Conservation (phyloP, 768 basidiomycete species). For the Lyophyllum atratum region DNA sequence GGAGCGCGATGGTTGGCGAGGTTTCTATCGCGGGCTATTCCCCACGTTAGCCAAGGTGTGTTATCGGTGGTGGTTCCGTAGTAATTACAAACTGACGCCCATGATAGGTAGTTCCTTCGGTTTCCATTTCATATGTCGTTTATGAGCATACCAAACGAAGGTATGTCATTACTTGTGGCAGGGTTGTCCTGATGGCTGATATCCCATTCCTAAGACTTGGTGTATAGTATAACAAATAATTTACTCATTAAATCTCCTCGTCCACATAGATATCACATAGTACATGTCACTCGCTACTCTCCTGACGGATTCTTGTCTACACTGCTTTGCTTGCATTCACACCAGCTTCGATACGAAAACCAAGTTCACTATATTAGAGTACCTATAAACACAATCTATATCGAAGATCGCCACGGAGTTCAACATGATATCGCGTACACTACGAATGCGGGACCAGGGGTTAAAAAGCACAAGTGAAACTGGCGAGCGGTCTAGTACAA, state of each 20-base stretch:
- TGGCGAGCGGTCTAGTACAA: constrained; percentile 8
- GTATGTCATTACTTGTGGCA: constrained; percentile 38
- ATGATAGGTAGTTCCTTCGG: constrained; percentile 86
- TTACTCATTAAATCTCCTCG: constrained; percentile 6
- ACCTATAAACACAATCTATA: constrained; percentile 14
- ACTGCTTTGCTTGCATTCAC: constrained; percentile 9
- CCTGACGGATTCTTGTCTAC: constrained; percentile 8
- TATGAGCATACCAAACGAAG: constrained; percentile 85
- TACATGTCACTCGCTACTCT: constrained; percentile 8
- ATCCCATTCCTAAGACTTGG: constrained; percentile 49
- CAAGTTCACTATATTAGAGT: constrained; percentile 15
- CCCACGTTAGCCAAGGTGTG: constrained; percentile 90
- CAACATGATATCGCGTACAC: constrained; percentile 9
- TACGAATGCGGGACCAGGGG: constrained; percentile 3
- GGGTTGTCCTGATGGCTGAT: constrained; percentile 12
- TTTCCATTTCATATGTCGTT: constrained; percentile 96
- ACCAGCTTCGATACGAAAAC: constrained; percentile 2
- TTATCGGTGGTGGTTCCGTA: not conserved
- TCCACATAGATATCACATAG: constrained; percentile 9
- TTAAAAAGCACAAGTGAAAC: not conserved
- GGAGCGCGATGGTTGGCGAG: constrained; percentile 86
- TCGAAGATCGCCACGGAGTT: not conserved
- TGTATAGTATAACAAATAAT: constrained; percentile 42
- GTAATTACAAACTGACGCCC: not conserved
- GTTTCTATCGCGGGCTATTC: constrained; percentile 90